Evolutionary conservation across 176 grass and related monocot species (phyloP), one percentile per base, ranked within the genome.

Genomic region (Oryza rufipogon): DNA sequence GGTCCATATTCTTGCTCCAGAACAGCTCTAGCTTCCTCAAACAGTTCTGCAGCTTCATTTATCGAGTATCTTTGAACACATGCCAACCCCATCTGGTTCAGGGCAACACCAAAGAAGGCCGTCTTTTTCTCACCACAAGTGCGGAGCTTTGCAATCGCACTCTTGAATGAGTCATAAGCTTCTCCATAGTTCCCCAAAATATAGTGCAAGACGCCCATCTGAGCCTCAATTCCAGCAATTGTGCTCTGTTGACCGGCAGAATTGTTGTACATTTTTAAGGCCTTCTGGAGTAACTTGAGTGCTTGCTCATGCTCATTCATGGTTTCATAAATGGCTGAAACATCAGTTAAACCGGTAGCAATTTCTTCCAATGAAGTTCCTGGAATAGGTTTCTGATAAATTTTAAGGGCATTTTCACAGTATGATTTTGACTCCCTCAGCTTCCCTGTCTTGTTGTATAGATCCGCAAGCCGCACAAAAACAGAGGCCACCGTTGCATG

Each of bases 251-350:
- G 93, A 22, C 96, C 93, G 0, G 91, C 85, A 58, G 89, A 95
- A 76, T 89, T 95, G 67, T 79, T 89, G 77, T 93, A 95, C 91
- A 93, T 91, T 75, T 98, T 98, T 41, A 95, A 83, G 36, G 96
- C 93, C 82, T 98, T 98, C 76, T 93, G 96, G 63, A 98, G 96
- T 79, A 98, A 83, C 84, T 95, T 93, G 65, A 98, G 83, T 70
- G 96, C 96, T 84, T 95, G 91, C 68, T 95, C 96, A 83, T 93
- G 89, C 85, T 98, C 96, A 70, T 93, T 95, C 96, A 98, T 98
- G 23, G 91, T 92, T 78, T 95, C 96, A 54, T 93, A 98, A 86
- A 98, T 98, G 41, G 93, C 93, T 66, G 96, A 94, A 80, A 98
- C 87, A 83, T 93, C 89, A 32, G 96, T 93, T 38, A 98, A 86